A percentile compares a stretch with the other conserved stretches of the same genome.
Evolutionary conservation across 805 yeast species (phyloP).

Genomic region (Isabelozyma gotoi): DNA sequence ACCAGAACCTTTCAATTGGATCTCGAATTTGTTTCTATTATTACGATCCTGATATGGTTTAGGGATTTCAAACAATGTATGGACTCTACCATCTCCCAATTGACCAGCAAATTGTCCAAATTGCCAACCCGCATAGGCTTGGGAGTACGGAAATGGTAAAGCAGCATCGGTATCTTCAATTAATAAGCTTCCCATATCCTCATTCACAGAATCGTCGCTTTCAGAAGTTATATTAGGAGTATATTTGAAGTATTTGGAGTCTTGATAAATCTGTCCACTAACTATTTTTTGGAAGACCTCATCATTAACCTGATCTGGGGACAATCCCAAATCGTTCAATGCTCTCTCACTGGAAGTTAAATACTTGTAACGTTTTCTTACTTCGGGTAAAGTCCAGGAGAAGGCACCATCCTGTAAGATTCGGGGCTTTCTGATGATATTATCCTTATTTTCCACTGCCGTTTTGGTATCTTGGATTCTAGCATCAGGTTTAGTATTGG

Average conservation of each 20-base stretch:
- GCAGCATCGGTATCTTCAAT: not conserved
- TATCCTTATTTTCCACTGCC: conserved; percentile 29
- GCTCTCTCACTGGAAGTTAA: conserved; percentile 62
- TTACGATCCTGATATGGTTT: conserved; percentile 24
- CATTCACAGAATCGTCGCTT: conserved; percentile 27
- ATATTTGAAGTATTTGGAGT: conserved; percentile 1
- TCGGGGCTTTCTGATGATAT: conserved; percentile 37
- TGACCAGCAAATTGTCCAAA: conserved; percentile 98
- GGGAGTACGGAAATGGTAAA: conserved; percentile 74
- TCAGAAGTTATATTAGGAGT: not conserved
- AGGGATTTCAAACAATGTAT: conserved; percentile 71
- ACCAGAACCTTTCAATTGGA: conserved; percentile 93
- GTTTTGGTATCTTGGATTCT: conserved; percentile 20
- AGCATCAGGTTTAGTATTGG: conserved; percentile 27
- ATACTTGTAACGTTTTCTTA: conserved; percentile 50
- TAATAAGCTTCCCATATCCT: conserved; percentile 12
- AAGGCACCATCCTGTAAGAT: conserved; percentile 58
- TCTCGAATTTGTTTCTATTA: conserved; percentile 49
- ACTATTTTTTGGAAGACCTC: conserved; percentile 53
- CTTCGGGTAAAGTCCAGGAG: conserved; percentile 72
- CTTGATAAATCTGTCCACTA: conserved; percentile 52
- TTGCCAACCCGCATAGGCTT: conserved; percentile 94
- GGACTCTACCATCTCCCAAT: conserved; percentile 92
- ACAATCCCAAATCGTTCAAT: conserved; percentile 59
- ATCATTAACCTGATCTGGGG: conserved; percentile 34